Evolutionary conservation across 805 yeast genomes (phyloP), one percentile per base, ranked within the genome.

Genomic region (Ogataea sp.): DNA sequence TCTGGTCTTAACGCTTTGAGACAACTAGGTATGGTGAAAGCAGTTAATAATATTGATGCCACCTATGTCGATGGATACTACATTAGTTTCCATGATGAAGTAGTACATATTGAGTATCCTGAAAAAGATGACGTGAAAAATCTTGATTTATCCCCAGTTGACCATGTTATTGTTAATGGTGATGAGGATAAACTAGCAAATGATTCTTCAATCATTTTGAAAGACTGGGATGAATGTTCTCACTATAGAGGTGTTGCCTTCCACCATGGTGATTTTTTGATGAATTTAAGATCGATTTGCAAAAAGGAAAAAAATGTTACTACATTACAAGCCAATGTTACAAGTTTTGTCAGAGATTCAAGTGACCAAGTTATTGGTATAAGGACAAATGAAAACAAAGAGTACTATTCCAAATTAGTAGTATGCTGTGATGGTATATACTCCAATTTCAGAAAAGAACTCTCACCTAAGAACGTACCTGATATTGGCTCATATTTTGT

Each of bases 381-480:
- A n/a, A 65, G 65, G 45, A 84, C 77, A 15, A 61, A 66, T 24
- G 67, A 65, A 7, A 64, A 62, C 14, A 62, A 64, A 8, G 60
- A 67, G 6, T 78, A 70, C 64, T 60, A 61, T 17, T 85, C 83
- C 3, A 74, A 77, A 40, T 55, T 88, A 41, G 83, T 90, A 6
- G 68, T 88, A 24, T 75, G 83, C 36, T 86, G 95, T 55, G 98
- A 93, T 61, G 98, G 98, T 43, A 89, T 90, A 41, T 87, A 86
- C 55, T 89, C 97, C 42, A 88, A 82, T 60, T 87, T 90, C 67
- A 75, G 98, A 58, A 84, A 78, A 57, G 81, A 80, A 42, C 69
- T 84, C 36, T 65, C 76, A 17, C 60, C 70, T n/a, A 67, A 70
- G 25, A 74, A 76, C 48, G 70, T 72, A 18, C 94, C 97, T 11